Percentiles rank a stretch among this genome's conserved stretches.
phyloP scores from a whole-genome alignment of 176 grass and related monocot species.

The Guadua angustifolia region DNA sequence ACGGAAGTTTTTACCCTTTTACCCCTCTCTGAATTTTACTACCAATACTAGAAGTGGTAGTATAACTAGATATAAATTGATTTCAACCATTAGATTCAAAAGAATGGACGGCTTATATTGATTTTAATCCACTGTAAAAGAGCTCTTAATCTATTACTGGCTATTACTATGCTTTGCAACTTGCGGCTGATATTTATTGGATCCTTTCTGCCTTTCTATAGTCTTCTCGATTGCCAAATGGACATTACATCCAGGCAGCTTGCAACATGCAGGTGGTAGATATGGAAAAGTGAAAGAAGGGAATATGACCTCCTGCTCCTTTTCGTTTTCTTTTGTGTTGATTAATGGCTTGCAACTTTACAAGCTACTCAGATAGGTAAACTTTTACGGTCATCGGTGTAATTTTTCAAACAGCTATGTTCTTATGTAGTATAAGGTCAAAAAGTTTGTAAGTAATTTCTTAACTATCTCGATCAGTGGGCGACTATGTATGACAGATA shows the following conservation, averaged over 20 bases:
- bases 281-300: slow-evolving; percentile 1
- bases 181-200: slow-evolving; percentile 1
- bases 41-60: too few relatives aligned
- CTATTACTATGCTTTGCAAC: background rate
- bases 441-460: slow-evolving; percentile 6
- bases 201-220: background rate
- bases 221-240: background rate
- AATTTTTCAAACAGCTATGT: background rate
- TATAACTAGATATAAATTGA: too few relatives aligned
- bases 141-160: background rate
- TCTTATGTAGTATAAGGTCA: background rate
- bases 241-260: slow-evolving; percentile 17
- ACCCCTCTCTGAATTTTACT: too few relatives aligned
- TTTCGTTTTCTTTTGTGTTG: background rate
- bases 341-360: slow-evolving; percentile 12
- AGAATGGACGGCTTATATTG: too few relatives aligned
- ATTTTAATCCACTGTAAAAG: too few relatives aligned
- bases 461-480: background rate
- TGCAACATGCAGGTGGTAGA: background rate
- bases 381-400: too few relatives aligned
- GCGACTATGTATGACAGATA: background rate
- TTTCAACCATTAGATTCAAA: too few relatives aligned
- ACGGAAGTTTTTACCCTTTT: too few relatives aligned
- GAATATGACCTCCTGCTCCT: background rate
- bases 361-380: background rate